Conservation (phyloP, 2,329 filamentous ascomycete genomes). For the Arthrinium puccinioides region DNA sequence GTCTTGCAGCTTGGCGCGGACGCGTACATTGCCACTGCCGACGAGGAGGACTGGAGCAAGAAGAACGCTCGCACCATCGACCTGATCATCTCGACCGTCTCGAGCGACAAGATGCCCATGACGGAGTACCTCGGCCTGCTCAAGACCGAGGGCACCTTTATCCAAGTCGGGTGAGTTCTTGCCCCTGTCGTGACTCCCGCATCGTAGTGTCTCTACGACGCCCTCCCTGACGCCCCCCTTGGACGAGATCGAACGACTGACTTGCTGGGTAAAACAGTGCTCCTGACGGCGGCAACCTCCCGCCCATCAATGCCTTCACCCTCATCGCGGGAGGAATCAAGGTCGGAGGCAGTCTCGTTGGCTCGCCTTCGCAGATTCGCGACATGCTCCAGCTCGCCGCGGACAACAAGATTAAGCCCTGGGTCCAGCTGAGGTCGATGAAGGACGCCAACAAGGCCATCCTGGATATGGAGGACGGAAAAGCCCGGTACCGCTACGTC, state of each 20-base stretch:
- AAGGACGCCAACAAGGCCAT: conserved; percentile 39
- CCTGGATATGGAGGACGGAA: conserved; percentile 42
- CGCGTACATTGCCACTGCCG: conserved; percentile 1
- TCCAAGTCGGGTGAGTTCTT: conserved; percentile 55
- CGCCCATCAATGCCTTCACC: conserved; percentile 1
- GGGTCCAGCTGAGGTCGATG: conserved; percentile 41
- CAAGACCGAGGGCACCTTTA: conserved; percentile 46
- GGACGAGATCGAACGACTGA: too few relatives aligned
- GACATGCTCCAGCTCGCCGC: conserved; percentile 47
- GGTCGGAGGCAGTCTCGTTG: conserved; percentile 32
- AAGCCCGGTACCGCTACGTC: conserved; percentile 32
- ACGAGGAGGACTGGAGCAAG: background rate
- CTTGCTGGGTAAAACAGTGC: too few relatives aligned
- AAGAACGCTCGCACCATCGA: conserved; percentile 1
- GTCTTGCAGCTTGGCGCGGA: conserved; percentile 3
- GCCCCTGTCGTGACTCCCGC: too few relatives aligned
- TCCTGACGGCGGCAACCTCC: background rate
- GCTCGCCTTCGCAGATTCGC: conserved; percentile 39
- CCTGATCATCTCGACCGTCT: conserved; percentile 5
- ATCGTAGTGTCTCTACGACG: too few relatives aligned
- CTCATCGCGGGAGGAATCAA: conserved; percentile 20
- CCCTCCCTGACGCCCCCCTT: too few relatives aligned
- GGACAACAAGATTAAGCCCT: conserved; percentile 41
- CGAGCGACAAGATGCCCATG: conserved; percentile 44
- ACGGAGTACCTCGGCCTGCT: conserved; percentile 49